Percentiles rank a stretch among this genome's conserved stretches.
Evolutionary conservation across 371 early-diverging fungal species (phyloP).

Genomic region (Choanephora cucurbitarum): DNA sequence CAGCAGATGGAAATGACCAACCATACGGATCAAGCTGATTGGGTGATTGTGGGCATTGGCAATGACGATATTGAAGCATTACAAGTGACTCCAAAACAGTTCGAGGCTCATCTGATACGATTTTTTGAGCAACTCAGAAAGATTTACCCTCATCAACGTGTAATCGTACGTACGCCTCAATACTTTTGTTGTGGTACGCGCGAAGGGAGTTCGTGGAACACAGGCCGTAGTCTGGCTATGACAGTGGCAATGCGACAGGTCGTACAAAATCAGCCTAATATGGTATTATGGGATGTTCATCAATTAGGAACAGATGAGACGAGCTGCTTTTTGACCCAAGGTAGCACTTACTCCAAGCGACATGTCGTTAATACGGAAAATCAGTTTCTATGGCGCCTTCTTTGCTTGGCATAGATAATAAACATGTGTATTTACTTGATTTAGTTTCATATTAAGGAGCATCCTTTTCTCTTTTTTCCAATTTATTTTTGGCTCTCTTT

Average conservation of each 20-base stretch:
- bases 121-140: slow-evolving; percentile 21
- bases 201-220: slow-evolving; percentile 42
- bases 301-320: slow-evolving; percentile 35
- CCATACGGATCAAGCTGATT: too few relatives aligned
- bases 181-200: slow-evolving; percentile 40
- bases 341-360: slow-evolving; percentile 33
- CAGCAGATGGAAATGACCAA: too few relatives aligned
- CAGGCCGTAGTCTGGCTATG: slow-evolving; percentile 40
- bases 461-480: too few relatives aligned
- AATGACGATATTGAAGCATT: slow-evolving; percentile 34
- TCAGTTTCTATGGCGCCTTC: slow-evolving; percentile 34
- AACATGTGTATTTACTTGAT: too few relatives aligned
- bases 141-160: slow-evolving; percentile 36
- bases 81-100: slow-evolving; percentile 28
- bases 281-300: slow-evolving; percentile 43
- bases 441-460: too few relatives aligned
- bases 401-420: slow-evolving; percentile 20
- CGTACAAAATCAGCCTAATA: too few relatives aligned
- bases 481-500: background rate
- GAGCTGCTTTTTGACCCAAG: slow-evolving; percentile 25
- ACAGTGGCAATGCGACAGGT: slow-evolving; percentile 27
- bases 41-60: slow-evolving; percentile 39
- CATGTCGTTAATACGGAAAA: slow-evolving; percentile 45
- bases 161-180: slow-evolving; percentile 43
- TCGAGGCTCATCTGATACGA: slow-evolving; percentile 19